Conservation (phyloP, 352 stramenopile genomes). For the Phytophthora meadii region DNA sequence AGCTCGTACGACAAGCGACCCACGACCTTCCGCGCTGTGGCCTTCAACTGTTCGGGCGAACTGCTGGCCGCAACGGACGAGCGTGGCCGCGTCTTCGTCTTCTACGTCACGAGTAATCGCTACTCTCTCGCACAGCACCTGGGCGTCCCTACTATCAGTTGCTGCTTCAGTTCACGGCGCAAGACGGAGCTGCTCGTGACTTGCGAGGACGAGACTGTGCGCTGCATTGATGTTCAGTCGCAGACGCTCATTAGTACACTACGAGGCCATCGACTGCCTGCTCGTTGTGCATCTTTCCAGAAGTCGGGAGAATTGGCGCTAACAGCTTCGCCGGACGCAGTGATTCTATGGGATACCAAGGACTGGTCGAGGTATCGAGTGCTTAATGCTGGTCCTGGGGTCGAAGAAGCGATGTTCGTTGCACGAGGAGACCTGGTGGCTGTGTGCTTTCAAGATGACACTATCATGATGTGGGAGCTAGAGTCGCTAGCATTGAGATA, state of each 20-base stretch:
- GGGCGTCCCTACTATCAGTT: constrained; percentile 59
- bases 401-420: constrained; percentile 75
- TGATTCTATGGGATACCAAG: constrained; percentile 87
- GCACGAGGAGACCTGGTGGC: constrained; percentile 66
- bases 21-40: constrained; percentile 62
- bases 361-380: constrained; percentile 86
- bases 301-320: constrained; percentile 74
- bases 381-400: constrained; percentile 75
- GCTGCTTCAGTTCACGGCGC: constrained; percentile 73
- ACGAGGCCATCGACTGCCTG: constrained; percentile 64
- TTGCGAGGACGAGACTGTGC: constrained; percentile 83
- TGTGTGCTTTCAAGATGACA: constrained; percentile 84
- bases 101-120: constrained; percentile 79
- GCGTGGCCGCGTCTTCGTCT: constrained; percentile 81
- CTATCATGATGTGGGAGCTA: constrained; percentile 90
- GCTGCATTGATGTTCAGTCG: constrained; percentile 80
- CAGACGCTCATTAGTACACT: constrained; percentile 84
- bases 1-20: constrained; percentile 66
- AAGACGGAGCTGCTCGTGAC: constrained; percentile 83
- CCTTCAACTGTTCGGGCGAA: constrained; percentile 75
- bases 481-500: constrained; percentile 77
- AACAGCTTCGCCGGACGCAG: constrained; percentile 76
- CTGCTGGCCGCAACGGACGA: constrained; percentile 75
- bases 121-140: constrained; percentile 81
- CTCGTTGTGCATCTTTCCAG: constrained; percentile 72